phyloP scores from a whole-genome alignment of 768 basidiomycete genomes.

The Trametes cinnabarina region DNA sequence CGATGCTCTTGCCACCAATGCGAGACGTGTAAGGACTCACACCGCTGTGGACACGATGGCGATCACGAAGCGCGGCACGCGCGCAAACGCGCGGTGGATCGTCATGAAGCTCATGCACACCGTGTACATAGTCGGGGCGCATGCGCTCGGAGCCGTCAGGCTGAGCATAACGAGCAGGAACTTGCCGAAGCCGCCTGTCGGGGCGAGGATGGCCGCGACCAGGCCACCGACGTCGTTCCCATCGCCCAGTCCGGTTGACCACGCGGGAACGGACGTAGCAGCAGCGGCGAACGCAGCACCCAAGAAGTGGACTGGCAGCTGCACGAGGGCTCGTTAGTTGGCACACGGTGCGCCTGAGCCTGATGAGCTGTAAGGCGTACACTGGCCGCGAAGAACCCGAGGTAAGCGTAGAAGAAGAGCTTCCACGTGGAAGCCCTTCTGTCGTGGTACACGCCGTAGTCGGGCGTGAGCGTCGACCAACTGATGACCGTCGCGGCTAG shows the following conservation, averaged over 20 bases:
- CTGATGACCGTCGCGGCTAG: conserved; percentile 43
- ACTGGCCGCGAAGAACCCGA: conserved; percentile 43
- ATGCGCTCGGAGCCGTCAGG: conserved; percentile 50
- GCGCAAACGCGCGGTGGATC: conserved; percentile 31
- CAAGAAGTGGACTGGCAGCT: conserved; percentile 42
- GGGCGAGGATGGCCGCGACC: conserved; percentile 38
- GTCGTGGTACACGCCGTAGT: conserved; percentile 51
- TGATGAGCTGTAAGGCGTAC: conserved; percentile 27
- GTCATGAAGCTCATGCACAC: conserved; percentile 48
- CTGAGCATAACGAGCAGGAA: conserved; percentile 47
- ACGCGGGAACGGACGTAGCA: conserved; percentile 37
- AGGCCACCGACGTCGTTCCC: conserved; percentile 46
- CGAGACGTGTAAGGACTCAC: conserved; percentile 33
- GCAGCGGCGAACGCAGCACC: conserved; percentile 48
- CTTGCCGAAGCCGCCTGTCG: conserved; percentile 41
- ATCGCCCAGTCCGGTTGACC: conserved; percentile 39
- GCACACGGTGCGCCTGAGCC: not conserved
- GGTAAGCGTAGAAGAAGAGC: conserved; percentile 45
- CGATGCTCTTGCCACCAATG: too few relatives aligned
- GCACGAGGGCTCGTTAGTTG: not conserved
- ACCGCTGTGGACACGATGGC: conserved; percentile 44
- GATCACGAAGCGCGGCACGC: conserved; percentile 46
- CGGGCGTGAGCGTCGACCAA: conserved; percentile 42
- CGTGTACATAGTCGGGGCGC: conserved; percentile 59
- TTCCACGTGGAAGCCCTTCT: conserved; percentile 27